phyloP scores from a whole-genome alignment of 2,329 filamentous ascomycete genomes.

The Anisogramma anomala region DNA sequence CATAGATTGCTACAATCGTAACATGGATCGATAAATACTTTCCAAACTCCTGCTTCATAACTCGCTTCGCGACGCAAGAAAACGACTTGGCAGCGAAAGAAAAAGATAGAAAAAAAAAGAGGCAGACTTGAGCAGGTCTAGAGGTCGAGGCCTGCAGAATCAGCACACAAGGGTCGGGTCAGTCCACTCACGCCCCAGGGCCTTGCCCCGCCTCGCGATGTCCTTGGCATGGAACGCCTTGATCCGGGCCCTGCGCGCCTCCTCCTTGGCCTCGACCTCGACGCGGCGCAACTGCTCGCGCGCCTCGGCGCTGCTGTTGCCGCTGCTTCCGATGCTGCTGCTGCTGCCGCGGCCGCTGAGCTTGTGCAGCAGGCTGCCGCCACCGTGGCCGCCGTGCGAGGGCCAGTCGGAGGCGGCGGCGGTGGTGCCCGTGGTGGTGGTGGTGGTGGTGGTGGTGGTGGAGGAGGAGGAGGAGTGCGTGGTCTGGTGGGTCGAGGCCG shows the following conservation, averaged over 20 bases:
- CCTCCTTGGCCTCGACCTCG: slow-evolving; percentile 54
- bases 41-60: background rate
- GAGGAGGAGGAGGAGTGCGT: slow-evolving; percentile 18
- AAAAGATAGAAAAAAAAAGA: background rate
- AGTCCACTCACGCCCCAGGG: slow-evolving; percentile 51
- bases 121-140: background rate
- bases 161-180: background rate
- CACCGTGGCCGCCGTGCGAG: slow-evolving; percentile 24
- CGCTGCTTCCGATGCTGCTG: slow-evolving; percentile 39
- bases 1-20: background rate
- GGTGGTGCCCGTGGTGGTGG: slow-evolving; percentile 20
- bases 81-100: background rate
- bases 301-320: slow-evolving; percentile 47
- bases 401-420: slow-evolving; percentile 20
- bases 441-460: slow-evolving; percentile 20
- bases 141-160: slow-evolving; percentile 7
- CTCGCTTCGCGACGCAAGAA: background rate
- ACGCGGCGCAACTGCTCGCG: slow-evolving; percentile 50
- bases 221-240: slow-evolving; percentile 55
- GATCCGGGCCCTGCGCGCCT: slow-evolving; percentile 52
- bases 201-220: slow-evolving; percentile 56
- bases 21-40: background rate
- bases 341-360: slow-evolving; percentile 31
- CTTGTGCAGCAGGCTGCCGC: slow-evolving; percentile 31
- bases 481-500: slow-evolving; percentile 18